Evolutionary conservation across 192 early-diverging fungal species (phyloP).

Genomic region (Rhizophlyctis rosea): DNA sequence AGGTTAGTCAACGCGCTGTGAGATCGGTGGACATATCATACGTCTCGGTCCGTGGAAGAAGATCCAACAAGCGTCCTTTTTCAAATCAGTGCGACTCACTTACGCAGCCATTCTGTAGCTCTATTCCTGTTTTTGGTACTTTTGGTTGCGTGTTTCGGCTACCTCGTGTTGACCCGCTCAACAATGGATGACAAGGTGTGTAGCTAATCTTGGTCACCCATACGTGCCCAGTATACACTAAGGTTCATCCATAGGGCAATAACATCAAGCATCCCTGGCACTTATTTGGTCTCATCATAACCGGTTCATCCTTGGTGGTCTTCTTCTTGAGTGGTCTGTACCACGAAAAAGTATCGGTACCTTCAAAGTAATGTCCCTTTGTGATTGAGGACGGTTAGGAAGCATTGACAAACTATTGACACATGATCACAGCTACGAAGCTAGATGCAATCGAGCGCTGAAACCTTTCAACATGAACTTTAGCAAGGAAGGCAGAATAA

Average conservation of each 20-base stretch:
- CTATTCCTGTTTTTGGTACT: too few relatives aligned
- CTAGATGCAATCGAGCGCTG: slow-evolving; percentile 21
- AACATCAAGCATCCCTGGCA: background rate
- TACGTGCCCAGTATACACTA: too few relatives aligned
- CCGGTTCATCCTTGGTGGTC: background rate
- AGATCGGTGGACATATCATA: background rate
- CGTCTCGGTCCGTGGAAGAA: too few relatives aligned
- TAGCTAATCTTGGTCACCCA: too few relatives aligned
- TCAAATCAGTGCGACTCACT: too few relatives aligned
- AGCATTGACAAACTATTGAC: slow-evolving; percentile 7
- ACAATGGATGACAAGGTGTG: too few relatives aligned
- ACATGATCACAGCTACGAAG: slow-evolving; percentile 12
- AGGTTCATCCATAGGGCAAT: background rate
- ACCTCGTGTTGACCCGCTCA: too few relatives aligned
- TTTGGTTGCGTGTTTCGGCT: background rate
- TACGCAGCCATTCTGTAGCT: background rate
- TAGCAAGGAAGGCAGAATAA: slow-evolving; percentile 9
- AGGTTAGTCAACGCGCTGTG: slow-evolving; percentile 9
- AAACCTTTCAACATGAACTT: slow-evolving; percentile 33
- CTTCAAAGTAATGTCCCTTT: background rate
- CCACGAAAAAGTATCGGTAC: background rate
- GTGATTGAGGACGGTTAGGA: too few relatives aligned
- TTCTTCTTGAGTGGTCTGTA: background rate
- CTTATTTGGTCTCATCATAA: background rate
- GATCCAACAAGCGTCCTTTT: too few relatives aligned